Conservation (phyloP, 371 early-diverging fungal species). For the Parasitella parasitica region DNA sequence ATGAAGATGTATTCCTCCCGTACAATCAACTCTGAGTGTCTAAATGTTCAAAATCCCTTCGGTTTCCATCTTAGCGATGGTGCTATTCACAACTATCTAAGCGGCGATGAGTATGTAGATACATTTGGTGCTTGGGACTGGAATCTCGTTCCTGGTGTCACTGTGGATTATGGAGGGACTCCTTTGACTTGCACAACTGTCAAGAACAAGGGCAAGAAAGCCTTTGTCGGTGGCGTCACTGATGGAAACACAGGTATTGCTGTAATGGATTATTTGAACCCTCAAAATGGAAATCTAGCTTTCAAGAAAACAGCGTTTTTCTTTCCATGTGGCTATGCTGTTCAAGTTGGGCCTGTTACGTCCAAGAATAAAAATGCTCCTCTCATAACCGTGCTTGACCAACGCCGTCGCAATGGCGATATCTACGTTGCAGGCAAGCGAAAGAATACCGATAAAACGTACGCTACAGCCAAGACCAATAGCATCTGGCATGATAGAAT, state of each 20-base stretch:
- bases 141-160: conserved; percentile 33
- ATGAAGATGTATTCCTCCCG: conserved; percentile 38
- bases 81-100: conserved; percentile 28
- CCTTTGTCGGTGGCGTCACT: conserved; percentile 28
- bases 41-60: conserved; percentile 28
- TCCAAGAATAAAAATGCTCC: conserved; percentile 15
- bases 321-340: conserved; percentile 27
- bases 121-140: conserved; percentile 33
- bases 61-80: conserved; percentile 37
- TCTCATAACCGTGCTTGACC: conserved; percentile 32
- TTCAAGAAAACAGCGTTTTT: conserved; percentile 38
- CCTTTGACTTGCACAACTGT: conserved; percentile 6
- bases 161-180: conserved; percentile 24
- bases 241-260: conserved; percentile 29
- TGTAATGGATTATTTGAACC: conserved; percentile 29
- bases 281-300: conserved; percentile 15
- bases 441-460: conserved; percentile 7
- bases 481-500: conserved; percentile 29
- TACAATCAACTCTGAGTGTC: conserved; percentile 34
- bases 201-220: conserved; percentile 9
- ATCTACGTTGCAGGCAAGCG: conserved; percentile 17
- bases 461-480: background rate
- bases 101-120: conserved; percentile 34
- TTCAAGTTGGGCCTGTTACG: conserved; percentile 21
- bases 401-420: conserved; percentile 23